Evolutionary conservation across 441 rosid genomes (phyloP), one percentile per base, ranked within the genome.

Genomic region (Populus hybrid): DNA sequence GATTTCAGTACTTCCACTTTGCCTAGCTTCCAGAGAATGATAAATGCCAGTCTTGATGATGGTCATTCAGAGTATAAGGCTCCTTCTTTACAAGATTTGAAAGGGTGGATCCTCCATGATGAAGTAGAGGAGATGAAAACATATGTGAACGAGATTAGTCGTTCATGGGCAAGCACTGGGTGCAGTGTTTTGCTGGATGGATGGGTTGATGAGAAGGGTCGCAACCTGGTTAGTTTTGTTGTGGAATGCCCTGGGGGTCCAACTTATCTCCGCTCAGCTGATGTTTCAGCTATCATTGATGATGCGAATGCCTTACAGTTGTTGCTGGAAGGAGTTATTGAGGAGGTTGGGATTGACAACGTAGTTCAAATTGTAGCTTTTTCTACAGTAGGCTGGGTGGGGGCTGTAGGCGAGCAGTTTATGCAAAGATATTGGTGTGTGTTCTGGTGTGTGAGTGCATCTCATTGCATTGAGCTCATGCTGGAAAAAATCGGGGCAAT

Each of bases 141-240:
- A 50, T 67, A 84, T 73, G 82, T 88, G 73, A 78, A 77, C 72
- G 81, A 75, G 21, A 74, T 90, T 46, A 83, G 80, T 81, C 73
- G 78, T 18, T 88, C 90, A 0, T 92, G 94, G 92, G 74, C 63
- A 40, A 50, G 66, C 61, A 87, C 90, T 0, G 94, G 96, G 14
- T 90, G 91, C 78, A 90, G 89, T 82, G 70, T 90, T 77, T 80
- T 90, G 77, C 73, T 90, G 82, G 97, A 92, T 67, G 88, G 83
- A 77, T 92, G 93, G 94, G 75, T 74, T 20, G 88, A 86, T 28
- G 71, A 79, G 70, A 83, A 82, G 42, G 93, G 92, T 69, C 84
- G 78, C 42, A 77, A 77, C 73, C 70, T 92, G 14, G 88, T 88
- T 71, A 73, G 69, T 76, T 88, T 92, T 77, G 35, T 92, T 69